phyloP scores from a whole-genome alignment of 1,284 basidiomycete species.

The Pseudozyma sp. region DNA sequence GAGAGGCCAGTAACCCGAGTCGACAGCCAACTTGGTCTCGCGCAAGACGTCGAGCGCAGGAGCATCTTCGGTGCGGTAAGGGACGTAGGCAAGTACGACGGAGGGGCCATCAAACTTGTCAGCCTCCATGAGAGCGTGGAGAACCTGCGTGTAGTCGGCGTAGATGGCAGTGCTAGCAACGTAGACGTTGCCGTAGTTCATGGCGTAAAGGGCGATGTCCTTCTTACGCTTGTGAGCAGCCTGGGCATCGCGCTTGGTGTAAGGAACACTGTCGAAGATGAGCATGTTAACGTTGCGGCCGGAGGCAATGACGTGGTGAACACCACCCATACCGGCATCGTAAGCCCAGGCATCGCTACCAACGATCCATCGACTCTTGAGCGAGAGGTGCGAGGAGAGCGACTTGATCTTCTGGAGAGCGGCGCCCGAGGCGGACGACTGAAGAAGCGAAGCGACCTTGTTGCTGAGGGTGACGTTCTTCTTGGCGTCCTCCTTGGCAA shows the following conservation, averaged over 20 bases:
- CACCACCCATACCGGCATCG: conserved; percentile 93
- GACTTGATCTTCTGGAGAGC: conserved; percentile 56
- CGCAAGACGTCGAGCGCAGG: conserved; percentile 89
- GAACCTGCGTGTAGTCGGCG: conserved; percentile 92
- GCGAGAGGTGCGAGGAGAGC: conserved; percentile 51
- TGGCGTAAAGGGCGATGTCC: conserved; percentile 78
- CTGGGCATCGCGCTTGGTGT: conserved; percentile 75
- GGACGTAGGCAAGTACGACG: conserved; percentile 93
- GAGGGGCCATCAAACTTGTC: conserved; percentile 90
- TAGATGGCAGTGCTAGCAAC: conserved; percentile 96
- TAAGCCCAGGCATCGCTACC: conserved; percentile 98
- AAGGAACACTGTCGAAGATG: conserved; percentile 92
- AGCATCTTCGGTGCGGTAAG: conserved; percentile 78
- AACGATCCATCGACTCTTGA: conserved; percentile 83
- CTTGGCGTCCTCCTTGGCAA: conserved; percentile 45
- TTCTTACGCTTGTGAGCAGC: conserved; percentile 68
- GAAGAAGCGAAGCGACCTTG: conserved; percentile 70
- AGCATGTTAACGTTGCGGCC: conserved; percentile 93
- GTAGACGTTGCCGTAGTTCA: conserved; percentile 97
- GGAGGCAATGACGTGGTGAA: conserved; percentile 93
- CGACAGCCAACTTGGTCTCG: conserved; percentile 96
- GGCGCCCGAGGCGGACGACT: conserved; percentile 73
- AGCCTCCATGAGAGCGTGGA: conserved; percentile 91
- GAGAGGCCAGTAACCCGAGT: conserved; percentile 96
- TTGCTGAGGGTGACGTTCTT: conserved; percentile 48